phyloP scores from a whole-genome alignment of 1,284 basidiomycete species.

The Rugosomyces carneus region DNA sequence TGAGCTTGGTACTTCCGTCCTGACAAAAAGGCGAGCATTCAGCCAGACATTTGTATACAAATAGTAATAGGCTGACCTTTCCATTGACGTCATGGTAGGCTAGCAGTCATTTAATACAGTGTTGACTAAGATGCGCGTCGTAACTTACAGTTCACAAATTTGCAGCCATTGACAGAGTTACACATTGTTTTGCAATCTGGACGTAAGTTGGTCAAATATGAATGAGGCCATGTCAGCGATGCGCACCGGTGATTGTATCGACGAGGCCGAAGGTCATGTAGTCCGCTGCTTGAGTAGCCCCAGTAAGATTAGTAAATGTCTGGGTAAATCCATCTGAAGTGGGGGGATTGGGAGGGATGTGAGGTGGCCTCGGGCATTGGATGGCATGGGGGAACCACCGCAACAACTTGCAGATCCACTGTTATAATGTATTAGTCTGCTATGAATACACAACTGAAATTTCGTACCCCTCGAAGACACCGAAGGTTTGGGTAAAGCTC shows the following conservation, averaged over 20 bases:
- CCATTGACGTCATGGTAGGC: conserved; percentile 30
- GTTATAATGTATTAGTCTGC: conserved; percentile 1
- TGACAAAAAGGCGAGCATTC: neutral
- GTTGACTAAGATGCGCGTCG: neutral
- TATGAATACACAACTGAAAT: neutral
- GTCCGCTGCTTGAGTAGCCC: conserved; percentile 25
- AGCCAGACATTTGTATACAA: neutral
- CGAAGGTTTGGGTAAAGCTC: conserved; percentile 16
- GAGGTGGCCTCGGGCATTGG: conserved; percentile 9
- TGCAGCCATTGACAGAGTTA: conserved; percentile 23
- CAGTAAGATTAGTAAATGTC: conserved; percentile 25
- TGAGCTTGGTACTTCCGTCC: conserved; percentile 28
- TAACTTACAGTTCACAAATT: conserved; percentile 27
- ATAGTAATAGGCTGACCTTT: conserved; percentile 13
- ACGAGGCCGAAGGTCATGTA: conserved; percentile 29
- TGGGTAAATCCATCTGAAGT: conserved; percentile 22
- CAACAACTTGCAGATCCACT: conserved; percentile 22
- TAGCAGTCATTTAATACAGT: conserved; percentile 9
- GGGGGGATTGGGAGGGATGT: conserved; percentile 14
- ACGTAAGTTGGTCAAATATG: neutral
- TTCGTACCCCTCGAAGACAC: conserved; percentile 16
- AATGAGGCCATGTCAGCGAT: neutral
- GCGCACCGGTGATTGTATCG: conserved; percentile 26
- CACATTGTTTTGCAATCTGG: conserved; percentile 30
- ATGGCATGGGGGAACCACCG: conserved; percentile 18